Conservation (phyloP, 2,329 filamentous ascomycete genomes). For the Coniochaeta sp. region DNA sequence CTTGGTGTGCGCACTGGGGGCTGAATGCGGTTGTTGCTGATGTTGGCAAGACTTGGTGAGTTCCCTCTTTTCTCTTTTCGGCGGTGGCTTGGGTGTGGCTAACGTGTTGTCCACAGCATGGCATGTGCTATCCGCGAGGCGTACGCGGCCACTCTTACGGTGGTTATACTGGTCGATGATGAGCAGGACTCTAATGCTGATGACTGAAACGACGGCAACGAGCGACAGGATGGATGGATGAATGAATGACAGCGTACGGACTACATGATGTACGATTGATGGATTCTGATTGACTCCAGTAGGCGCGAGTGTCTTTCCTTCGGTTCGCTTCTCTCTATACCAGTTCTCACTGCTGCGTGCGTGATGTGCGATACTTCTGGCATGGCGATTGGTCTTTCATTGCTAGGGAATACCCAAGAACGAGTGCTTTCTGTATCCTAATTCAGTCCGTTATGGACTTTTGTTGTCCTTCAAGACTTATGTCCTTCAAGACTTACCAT, state of each 20-base stretch:
- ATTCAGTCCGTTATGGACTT: too few relatives aligned
- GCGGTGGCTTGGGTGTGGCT: neutral
- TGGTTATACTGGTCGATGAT: slow-evolving; percentile 60
- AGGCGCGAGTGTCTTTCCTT: neutral
- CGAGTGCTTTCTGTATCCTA: too few relatives aligned
- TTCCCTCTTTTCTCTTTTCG: slow-evolving; percentile 8
- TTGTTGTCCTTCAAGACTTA: too few relatives aligned
- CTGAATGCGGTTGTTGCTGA: slow-evolving; percentile 64
- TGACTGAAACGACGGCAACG: slow-evolving; percentile 6
- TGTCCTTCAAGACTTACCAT: too few relatives aligned
- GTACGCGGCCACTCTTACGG: slow-evolving; percentile 64
- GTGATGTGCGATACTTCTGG: neutral
- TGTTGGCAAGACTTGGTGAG: slow-evolving; percentile 58
- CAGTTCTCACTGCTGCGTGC: neutral
- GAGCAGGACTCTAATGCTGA: slow-evolving; percentile 37
- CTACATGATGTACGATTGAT: neutral
- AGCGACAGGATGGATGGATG: neutral
- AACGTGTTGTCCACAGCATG: slow-evolving; percentile 36
- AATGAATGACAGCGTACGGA: neutral
- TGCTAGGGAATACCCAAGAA: neutral
- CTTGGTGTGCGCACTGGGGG: slow-evolving; percentile 73
- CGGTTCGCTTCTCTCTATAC: neutral
- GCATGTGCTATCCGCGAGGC: slow-evolving; percentile 68
- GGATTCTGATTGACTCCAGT: neutral
- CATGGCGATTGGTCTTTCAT: neutral